Percentiles rank a stretch among this genome's conserved stretches.
Conservation (phyloP, 176 grass and related monocot species). For the Lolium rigidum region DNA sequence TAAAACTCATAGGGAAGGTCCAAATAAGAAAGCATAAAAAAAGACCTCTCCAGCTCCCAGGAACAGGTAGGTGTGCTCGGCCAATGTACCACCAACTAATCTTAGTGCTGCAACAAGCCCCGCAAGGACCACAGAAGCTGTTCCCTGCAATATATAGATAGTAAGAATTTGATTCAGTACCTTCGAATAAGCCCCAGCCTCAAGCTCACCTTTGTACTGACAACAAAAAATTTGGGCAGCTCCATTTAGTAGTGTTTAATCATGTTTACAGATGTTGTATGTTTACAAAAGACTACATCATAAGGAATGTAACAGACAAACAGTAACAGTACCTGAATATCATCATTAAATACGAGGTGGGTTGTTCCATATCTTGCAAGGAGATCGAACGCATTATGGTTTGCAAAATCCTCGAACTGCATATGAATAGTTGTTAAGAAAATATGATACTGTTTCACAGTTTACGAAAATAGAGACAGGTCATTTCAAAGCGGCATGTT, state of each 20-base stretch:
- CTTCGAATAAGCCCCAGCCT: constrained; percentile 24
- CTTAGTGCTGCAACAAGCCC: constrained; percentile 84
- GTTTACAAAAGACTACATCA: constrained; percentile 16
- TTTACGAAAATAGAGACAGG: constrained; percentile 1
- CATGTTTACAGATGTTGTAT: constrained; percentile 13
- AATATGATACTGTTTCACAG: constrained; percentile 11
- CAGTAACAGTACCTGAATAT: constrained; percentile 78
- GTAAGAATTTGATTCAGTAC: constrained; percentile 2
- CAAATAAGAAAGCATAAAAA: constrained; percentile 6
- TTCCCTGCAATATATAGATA: constrained; percentile 66
- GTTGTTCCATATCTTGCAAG: constrained; percentile 87
- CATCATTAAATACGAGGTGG: constrained; percentile 98
- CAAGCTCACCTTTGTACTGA: not conserved
- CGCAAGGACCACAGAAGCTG: constrained; percentile 91
- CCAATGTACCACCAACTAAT: constrained; percentile 75
- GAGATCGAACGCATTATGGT: constrained; percentile 95
- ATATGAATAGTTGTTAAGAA: constrained; percentile 12
- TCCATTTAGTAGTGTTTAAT: constrained; percentile 17
- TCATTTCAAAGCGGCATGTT: constrained; percentile 22
- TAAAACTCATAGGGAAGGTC: not conserved
- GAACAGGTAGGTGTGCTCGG: constrained; percentile 91
- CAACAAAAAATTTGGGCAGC: not conserved
- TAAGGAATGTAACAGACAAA: constrained; percentile 30
- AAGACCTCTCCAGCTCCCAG: constrained; percentile 98
- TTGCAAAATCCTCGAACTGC: constrained; percentile 97